Conservation (phyloP, 345 rosid genomes). For the Sonneratia caseolaris region DNA sequence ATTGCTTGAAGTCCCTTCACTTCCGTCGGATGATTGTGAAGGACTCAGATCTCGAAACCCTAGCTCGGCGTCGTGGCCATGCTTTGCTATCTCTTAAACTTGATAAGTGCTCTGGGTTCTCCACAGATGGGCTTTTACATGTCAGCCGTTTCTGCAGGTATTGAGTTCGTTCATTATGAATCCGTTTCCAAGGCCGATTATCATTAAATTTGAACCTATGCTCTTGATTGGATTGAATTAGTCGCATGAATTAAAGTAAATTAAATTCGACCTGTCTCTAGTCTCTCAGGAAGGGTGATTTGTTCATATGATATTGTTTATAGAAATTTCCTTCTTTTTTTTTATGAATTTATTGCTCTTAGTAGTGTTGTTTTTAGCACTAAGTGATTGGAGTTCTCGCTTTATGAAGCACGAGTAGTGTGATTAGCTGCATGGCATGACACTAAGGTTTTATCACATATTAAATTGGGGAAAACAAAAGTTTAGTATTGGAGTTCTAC, state of each 20-base stretch:
- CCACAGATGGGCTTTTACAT: slow-evolving; percentile 73
- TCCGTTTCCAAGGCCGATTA: too few relatives aligned
- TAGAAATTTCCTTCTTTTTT: neutral
- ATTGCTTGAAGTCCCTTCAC: slow-evolving; percentile 58
- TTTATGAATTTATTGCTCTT: neutral
- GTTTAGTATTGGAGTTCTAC: neutral
- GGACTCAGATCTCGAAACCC: slow-evolving; percentile 64
- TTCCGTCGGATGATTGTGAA: slow-evolving; percentile 74
- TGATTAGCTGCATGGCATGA: neutral
- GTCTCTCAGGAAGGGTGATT: neutral
- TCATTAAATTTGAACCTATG: neutral
- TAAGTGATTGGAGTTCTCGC: neutral
- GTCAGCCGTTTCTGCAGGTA: slow-evolving; percentile 70
- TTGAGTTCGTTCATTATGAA: neutral
- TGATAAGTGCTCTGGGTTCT: slow-evolving; percentile 83
- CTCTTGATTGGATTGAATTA: neutral
- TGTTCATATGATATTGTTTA: neutral
- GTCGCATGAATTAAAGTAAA: neutral
- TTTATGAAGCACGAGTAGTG: neutral
- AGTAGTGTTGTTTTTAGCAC: neutral
- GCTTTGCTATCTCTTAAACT: slow-evolving; percentile 54
- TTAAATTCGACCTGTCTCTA: neutral
- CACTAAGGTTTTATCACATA: neutral
- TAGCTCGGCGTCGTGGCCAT: slow-evolving; percentile 37
- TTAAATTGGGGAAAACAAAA: neutral